A percentile compares a stretch with the other conserved stretches of the same genome.
Conservation (phyloP, 441 rosid species). For the Erysimum cheiri region DNA sequence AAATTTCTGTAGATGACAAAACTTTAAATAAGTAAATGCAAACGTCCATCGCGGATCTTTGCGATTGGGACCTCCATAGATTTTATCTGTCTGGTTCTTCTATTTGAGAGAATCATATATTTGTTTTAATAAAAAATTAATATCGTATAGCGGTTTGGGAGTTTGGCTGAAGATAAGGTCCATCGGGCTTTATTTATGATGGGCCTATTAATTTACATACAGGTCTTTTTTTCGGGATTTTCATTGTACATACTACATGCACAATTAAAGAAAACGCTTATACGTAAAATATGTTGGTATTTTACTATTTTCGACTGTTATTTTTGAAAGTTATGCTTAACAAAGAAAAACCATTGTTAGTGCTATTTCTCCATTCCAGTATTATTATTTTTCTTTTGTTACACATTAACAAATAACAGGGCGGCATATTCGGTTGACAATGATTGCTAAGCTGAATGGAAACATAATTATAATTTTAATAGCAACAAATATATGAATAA, state of each 20-base stretch:
- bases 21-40: conserved; percentile 20
- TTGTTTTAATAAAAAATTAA: neutral
- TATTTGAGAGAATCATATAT: conserved; percentile 18
- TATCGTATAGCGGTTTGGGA: neutral
- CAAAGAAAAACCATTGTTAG: neutral
- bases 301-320: neutral
- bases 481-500: conserved; percentile 21
- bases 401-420: conserved; percentile 32
- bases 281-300: neutral
- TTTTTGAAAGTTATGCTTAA: neutral
- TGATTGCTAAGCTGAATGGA: conserved; percentile 66
- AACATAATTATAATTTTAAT: conserved; percentile 50
- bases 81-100: conserved; percentile 34
- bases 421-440: conserved; percentile 45
- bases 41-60: conserved; percentile 40
- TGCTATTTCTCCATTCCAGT: conserved; percentile 7
- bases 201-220: neutral
- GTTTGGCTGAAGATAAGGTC: neutral
- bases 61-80: conserved; percentile 41
- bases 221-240: too few relatives aligned
- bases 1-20: conserved; percentile 20
- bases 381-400: conserved; percentile 19
- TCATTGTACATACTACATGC: neutral
- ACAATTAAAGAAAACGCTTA: neutral
- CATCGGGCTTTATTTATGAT: conserved; percentile 13